Evolutionary conservation across 352 stramenopile species (phyloP).

Genomic region (Globisporangium canariense): DNA sequence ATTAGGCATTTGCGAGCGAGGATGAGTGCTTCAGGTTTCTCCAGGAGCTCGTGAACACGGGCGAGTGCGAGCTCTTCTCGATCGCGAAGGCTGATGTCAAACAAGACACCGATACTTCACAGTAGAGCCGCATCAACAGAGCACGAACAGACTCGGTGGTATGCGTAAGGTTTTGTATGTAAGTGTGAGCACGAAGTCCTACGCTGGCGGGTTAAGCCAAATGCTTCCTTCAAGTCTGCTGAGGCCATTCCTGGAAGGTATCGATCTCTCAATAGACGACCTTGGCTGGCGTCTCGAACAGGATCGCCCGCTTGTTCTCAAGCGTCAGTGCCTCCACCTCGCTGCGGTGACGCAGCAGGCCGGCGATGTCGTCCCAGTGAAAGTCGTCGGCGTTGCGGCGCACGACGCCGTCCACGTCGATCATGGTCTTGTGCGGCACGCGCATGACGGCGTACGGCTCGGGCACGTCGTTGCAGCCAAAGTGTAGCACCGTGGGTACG

Average conservation of each 20-base stretch:
- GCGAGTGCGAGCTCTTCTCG: conserved; percentile 68
- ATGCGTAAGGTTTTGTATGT: neutral
- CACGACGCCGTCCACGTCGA: conserved; percentile 43
- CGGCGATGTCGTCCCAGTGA: conserved; percentile 58
- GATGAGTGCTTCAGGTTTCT: conserved; percentile 50
- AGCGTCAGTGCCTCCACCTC: conserved; percentile 24
- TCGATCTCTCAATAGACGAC: neutral
- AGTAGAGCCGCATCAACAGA: neutral
- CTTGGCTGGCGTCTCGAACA: neutral
- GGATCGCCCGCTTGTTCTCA: conserved; percentile 14
- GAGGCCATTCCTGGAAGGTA: too few relatives aligned
- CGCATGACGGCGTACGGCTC: conserved; percentile 49
- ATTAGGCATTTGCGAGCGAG: conserved; percentile 46
- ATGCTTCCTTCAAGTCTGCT: too few relatives aligned
- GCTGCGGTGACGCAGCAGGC: conserved; percentile 36
- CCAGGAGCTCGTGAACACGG: conserved; percentile 62
- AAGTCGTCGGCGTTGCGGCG: conserved; percentile 56
- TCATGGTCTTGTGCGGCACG: conserved; percentile 49
- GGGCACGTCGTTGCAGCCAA: conserved; percentile 44
- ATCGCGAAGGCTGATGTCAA: conserved; percentile 7
- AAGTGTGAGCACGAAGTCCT: neutral
- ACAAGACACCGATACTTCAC: neutral
- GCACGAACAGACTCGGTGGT: neutral
- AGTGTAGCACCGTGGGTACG: conserved; percentile 48
- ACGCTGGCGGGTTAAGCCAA: too few relatives aligned